These are phyloP conservation scores for Candida neerlandica DNA, from an alignment of 1,139 yeast species.

Conservation along the genomic window DNA sequence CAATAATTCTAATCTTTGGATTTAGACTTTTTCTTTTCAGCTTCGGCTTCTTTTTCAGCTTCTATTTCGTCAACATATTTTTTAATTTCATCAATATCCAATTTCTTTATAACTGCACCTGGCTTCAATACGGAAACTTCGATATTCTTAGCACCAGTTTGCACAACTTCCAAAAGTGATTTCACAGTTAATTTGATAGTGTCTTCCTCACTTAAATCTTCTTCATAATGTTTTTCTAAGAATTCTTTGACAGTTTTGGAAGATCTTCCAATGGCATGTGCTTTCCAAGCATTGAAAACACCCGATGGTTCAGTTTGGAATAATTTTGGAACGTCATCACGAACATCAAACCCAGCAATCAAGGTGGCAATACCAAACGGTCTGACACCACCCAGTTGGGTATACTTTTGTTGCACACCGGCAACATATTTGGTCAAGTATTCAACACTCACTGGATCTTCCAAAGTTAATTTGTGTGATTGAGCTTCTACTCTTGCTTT, in stretches of 20 bases:
- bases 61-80: constrained; percentile 81
- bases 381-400: constrained; percentile 98
- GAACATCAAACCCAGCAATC: constrained; percentile 92
- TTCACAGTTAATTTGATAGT: constrained; percentile 83
- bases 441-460: constrained; percentile 91
- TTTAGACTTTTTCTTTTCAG: constrained; percentile 77
- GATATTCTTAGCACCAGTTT: constrained; percentile 95
- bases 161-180: constrained; percentile 92
- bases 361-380: constrained; percentile 95
- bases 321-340: constrained; percentile 77
- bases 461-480: constrained; percentile 90
- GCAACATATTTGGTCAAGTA: constrained; percentile 93
- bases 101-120: constrained; percentile 51
- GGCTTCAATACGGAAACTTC: constrained; percentile 90
- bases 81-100: constrained; percentile 74
- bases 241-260: constrained; percentile 95
- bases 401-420: constrained; percentile 94
- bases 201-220: constrained; percentile 65
- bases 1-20: constrained; percentile 22
- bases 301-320: constrained; percentile 98
- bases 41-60: constrained; percentile 88
- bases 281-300: constrained; percentile 98
- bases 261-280: constrained; percentile 95
- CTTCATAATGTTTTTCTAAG: constrained; percentile 86
- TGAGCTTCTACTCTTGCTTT: constrained; percentile 97